Conservation (phyloP, 257 asterid genomes). For the Nicotiana undulata region DNA sequence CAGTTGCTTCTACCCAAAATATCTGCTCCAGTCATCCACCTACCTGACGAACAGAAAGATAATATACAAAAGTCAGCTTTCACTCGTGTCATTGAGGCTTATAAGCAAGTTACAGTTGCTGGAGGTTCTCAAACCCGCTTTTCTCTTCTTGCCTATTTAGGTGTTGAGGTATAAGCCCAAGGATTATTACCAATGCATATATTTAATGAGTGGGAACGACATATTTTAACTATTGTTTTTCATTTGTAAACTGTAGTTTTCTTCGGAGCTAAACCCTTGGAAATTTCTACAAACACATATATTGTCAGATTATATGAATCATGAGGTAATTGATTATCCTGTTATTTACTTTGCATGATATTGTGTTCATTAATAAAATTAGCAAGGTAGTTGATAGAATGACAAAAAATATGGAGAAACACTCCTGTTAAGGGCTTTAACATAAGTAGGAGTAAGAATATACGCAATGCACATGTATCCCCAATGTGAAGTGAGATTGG, state of each 20-base stretch:
- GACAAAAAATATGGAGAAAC: background rate
- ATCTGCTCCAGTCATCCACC: constrained; percentile 72
- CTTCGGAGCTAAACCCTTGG: constrained; percentile 89
- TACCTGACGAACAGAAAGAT: constrained; percentile 71
- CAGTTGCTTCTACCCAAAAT: constrained; percentile 84
- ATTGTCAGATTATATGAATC: constrained; percentile 68
- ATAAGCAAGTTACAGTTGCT: constrained; percentile 66
- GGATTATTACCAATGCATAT: background rate
- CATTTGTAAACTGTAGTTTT: constrained; percentile 52
- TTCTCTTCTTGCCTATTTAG: constrained; percentile 79
- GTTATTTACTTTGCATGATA: background rate
- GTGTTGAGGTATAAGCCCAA: constrained; percentile 59
- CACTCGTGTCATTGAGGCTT: constrained; percentile 79
- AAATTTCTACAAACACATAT: constrained; percentile 66
- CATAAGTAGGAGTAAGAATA: background rate
- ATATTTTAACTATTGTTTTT: background rate
- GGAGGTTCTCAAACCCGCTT: constrained; percentile 82
- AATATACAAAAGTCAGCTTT: constrained; percentile 64
- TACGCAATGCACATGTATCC: background rate
- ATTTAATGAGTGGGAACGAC: background rate
- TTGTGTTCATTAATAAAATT: background rate
- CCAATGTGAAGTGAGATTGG: background rate
- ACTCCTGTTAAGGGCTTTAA: background rate
- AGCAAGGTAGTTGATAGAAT: background rate
- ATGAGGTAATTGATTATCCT: constrained; percentile 58